Evolutionary conservation across 2,329 filamentous ascomycete species (phyloP).

Genomic region (Amauroascus niger): DNA sequence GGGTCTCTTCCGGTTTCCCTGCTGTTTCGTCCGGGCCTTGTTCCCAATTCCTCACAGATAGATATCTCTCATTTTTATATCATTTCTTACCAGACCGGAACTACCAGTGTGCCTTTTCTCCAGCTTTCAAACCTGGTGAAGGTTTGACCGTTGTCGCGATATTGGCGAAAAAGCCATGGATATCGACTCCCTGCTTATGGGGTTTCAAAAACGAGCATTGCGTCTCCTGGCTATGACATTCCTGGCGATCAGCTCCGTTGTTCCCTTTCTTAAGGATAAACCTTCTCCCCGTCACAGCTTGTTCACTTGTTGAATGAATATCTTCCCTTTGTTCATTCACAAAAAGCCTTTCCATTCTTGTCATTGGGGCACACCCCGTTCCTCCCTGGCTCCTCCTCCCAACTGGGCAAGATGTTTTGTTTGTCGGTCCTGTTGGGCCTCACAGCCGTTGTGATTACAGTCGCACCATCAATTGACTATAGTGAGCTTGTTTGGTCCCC

Average conservation of each 20-base stretch:
- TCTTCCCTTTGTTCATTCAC: not conserved
- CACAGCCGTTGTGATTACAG: conserved; percentile 9
- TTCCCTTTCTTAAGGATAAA: not conserved
- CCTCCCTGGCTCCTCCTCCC: too few relatives aligned
- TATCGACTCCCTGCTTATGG: too few relatives aligned
- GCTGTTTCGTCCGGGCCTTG: not conserved
- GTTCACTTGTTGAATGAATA: not conserved
- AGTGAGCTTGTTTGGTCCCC: too few relatives aligned
- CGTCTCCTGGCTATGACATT: not conserved
- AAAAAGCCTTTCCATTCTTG: too few relatives aligned
- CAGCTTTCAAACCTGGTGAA: too few relatives aligned
- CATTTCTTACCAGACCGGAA: conserved; percentile 8
- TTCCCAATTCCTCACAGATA: not conserved
- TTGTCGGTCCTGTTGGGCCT: conserved; percentile 9
- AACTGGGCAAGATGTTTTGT: not conserved
- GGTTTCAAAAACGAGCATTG: not conserved
- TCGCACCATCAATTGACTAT: too few relatives aligned
- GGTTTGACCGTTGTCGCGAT: too few relatives aligned
- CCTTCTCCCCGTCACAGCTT: not conserved
- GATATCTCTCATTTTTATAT: conserved; percentile 16
- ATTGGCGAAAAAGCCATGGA: too few relatives aligned
- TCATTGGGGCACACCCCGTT: too few relatives aligned
- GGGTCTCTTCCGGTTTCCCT: not conserved
- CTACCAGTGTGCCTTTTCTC: too few relatives aligned
- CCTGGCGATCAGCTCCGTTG: not conserved